These are phyloP conservation scores for Neonectria faginata DNA, from an alignment of 2,329 filamentous ascomycete species.

Conservation along the genomic window DNA sequence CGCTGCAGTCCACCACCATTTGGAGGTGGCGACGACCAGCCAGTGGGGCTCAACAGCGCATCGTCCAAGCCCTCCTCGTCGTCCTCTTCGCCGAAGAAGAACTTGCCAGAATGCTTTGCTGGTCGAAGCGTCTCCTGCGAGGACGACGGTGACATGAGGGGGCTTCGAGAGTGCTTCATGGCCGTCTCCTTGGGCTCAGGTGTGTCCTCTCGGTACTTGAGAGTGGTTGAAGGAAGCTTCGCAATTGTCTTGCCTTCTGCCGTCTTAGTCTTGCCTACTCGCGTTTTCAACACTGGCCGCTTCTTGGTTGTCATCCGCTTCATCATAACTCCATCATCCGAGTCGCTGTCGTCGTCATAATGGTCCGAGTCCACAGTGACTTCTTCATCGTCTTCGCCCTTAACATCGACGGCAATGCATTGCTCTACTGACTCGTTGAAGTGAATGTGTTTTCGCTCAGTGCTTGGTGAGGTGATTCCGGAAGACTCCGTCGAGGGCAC, in stretches of 20 bases:
- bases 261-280: constrained; percentile 55
- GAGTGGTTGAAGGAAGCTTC: constrained; percentile 85
- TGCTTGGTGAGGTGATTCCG: constrained; percentile 71
- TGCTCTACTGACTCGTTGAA: constrained; percentile 97
- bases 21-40: constrained; percentile 49
- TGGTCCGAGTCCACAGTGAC: constrained; percentile 70
- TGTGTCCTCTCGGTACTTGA: constrained; percentile 85
- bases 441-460: constrained; percentile 86
- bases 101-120: constrained; percentile 72
- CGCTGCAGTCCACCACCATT: constrained; percentile 55
- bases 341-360: constrained; percentile 71
- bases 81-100: constrained; percentile 71
- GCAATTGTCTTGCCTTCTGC: constrained; percentile 87
- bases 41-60: constrained; percentile 45
- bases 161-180: constrained; percentile 70
- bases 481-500: constrained; percentile 78
- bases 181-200: constrained; percentile 73
- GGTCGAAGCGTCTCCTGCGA: constrained; percentile 87
- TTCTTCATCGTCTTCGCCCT: constrained; percentile 80
- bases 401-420: constrained; percentile 91
- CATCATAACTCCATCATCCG: constrained; percentile 88
- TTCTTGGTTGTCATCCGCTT: constrained; percentile 71
- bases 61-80: constrained; percentile 65
- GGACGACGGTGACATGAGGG: constrained; percentile 75
- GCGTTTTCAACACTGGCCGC: constrained; percentile 59